A percentile compares a stretch with the other conserved stretches of the same genome.
phyloP scores from a whole-genome alignment of 2,329 filamentous ascomycete species.

The Boeremia lycopersici region DNA sequence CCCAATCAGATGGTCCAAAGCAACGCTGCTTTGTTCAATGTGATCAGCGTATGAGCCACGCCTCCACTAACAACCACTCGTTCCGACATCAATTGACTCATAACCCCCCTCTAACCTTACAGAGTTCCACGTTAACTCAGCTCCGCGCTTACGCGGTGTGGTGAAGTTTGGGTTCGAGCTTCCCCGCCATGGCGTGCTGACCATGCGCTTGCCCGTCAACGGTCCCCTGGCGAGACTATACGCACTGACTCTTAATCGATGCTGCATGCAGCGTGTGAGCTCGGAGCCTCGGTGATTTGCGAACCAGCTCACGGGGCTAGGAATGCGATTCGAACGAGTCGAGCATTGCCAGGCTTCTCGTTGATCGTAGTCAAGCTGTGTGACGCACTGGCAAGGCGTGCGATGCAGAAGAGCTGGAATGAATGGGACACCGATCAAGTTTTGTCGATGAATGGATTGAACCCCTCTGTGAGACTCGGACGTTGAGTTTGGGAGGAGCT shows the following conservation, averaged over 20 bases:
- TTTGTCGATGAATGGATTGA: background rate
- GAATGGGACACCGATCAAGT: background rate
- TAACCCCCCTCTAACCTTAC: background rate
- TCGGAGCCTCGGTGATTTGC: background rate
- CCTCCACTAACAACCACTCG: slow-evolving; percentile 1
- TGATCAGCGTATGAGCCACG: background rate
- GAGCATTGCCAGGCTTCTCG: background rate
- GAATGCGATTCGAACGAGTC: background rate
- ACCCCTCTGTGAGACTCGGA: background rate
- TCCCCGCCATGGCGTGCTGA: slow-evolving; percentile 10
- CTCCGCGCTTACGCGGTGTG: slow-evolving; percentile 2
- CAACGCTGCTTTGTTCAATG: background rate
- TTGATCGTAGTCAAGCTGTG: background rate
- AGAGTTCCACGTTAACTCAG: background rate
- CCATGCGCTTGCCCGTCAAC: background rate
- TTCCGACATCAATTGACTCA: background rate
- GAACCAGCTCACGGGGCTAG: background rate
- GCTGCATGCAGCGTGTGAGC: background rate
- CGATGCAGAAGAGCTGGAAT: background rate
- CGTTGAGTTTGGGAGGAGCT: background rate
- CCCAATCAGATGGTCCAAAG: background rate
- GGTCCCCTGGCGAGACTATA: background rate
- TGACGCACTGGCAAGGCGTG: background rate
- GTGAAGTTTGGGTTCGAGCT: slow-evolving; percentile 6
- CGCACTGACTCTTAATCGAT: background rate